A percentile compares a stretch with the other conserved stretches of the same genome.
Conservation (phyloP, 768 basidiomycete genomes). For the Harrya chromipes region DNA sequence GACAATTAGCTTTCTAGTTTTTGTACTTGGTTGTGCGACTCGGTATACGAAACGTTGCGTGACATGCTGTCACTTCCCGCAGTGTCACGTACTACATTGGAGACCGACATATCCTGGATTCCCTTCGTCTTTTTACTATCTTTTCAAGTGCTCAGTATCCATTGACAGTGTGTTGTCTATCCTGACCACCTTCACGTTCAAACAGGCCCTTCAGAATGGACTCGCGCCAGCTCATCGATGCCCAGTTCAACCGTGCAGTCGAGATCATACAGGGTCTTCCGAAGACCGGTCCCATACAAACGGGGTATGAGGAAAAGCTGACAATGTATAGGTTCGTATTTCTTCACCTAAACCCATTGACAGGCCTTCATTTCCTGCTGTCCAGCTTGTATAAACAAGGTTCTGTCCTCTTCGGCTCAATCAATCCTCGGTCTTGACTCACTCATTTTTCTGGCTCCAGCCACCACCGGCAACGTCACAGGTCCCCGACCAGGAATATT, state of each 20-base stretch:
- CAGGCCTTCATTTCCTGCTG: conserved; percentile 1
- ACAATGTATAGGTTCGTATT: conserved; percentile 79
- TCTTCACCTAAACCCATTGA: conserved; percentile 1
- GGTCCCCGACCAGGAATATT: conserved; percentile 78
- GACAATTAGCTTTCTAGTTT: too few relatives aligned
- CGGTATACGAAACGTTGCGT: neutral
- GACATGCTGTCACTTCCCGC: conserved; percentile 3
- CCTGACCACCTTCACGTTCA: neutral
- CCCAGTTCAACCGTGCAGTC: conserved; percentile 91
- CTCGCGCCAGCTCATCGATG: conserved; percentile 65
- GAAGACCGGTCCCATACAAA: conserved; percentile 93
- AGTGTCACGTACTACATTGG: conserved; percentile 14
- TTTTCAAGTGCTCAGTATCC: too few relatives aligned
- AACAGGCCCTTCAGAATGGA: conserved; percentile 41
- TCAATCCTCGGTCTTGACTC: neutral
- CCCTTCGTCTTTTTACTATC: neutral
- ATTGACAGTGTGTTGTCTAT: neutral
- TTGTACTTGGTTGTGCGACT: neutral
- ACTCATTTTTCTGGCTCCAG: conserved; percentile 36
- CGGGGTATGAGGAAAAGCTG: conserved; percentile 92
- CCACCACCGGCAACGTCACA: conserved; percentile 86
- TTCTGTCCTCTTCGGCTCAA: conserved; percentile 25
- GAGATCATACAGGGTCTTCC: conserved; percentile 91
- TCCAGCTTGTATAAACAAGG: conserved; percentile 90
- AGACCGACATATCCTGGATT: neutral